Percentiles rank a stretch among this genome's conserved stretches.
Conservation (phyloP, 2,329 filamentous ascomycete genomes). For the Cryphonectria radicalis region DNA sequence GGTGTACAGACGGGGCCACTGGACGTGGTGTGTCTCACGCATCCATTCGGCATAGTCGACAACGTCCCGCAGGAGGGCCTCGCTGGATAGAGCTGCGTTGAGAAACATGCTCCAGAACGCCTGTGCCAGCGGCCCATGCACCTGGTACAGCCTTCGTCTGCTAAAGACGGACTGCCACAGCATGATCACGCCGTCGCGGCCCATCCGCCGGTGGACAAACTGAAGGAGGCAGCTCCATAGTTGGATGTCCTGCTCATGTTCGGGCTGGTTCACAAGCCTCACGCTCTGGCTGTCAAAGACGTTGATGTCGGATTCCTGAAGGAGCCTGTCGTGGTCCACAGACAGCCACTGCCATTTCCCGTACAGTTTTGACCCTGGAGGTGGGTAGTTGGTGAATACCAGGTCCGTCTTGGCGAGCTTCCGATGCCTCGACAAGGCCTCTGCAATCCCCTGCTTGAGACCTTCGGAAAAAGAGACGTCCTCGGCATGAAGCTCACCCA, state of each 20-base stretch:
- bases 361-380: slow-evolving; percentile 29
- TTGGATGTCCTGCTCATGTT: slow-evolving; percentile 36
- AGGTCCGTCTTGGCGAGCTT: background rate
- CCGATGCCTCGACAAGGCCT: slow-evolving; percentile 14
- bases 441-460: slow-evolving; percentile 23
- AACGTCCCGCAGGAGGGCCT: slow-evolving; percentile 40
- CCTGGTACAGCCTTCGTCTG: slow-evolving; percentile 33
- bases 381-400: slow-evolving; percentile 16
- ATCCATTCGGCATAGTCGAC: slow-evolving; percentile 51
- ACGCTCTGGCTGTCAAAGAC: slow-evolving; percentile 3
- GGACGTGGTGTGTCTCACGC: slow-evolving; percentile 40
- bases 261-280: slow-evolving; percentile 35
- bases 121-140: slow-evolving; percentile 33
- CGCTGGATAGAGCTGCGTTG: slow-evolving; percentile 39
- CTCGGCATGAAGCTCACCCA: slow-evolving; percentile 15
- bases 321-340: slow-evolving; percentile 34
- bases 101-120: slow-evolving; percentile 40
- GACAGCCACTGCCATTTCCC: slow-evolving; percentile 36
- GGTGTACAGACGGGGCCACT: slow-evolving; percentile 57
- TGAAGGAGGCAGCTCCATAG: slow-evolving; percentile 40
- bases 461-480: slow-evolving; percentile 20
- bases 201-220: slow-evolving; percentile 36
- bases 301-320: slow-evolving; percentile 34
- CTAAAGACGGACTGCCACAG: slow-evolving; percentile 37
- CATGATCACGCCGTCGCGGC: slow-evolving; percentile 32